phyloP scores from a whole-genome alignment of 192 early-diverging fungal species.

The Chytriomyces hyalinus region DNA sequence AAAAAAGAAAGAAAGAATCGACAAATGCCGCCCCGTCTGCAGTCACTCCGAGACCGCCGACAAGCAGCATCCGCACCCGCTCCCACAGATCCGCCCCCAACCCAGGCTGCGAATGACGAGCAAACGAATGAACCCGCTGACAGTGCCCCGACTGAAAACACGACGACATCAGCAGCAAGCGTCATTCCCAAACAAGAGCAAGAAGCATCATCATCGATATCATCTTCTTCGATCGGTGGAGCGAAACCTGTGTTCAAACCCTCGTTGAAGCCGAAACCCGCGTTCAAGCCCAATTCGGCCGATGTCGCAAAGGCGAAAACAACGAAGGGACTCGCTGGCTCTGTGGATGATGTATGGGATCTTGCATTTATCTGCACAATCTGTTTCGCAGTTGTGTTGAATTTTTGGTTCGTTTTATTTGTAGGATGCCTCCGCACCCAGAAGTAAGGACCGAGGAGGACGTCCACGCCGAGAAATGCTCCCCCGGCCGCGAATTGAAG shows the following conservation, averaged over 20 bases:
- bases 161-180: background rate
- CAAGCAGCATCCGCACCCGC: background rate
- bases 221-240: background rate
- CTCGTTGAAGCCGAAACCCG: background rate
- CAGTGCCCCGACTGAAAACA: background rate
- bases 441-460: background rate
- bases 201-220: constrained; percentile 4
- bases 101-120: background rate
- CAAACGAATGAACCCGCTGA: background rate
- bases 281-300: constrained; percentile 22
- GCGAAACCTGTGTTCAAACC: background rate
- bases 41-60: background rate
- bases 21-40: background rate
- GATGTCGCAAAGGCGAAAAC: constrained; percentile 11
- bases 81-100: background rate
- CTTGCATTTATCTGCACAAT: background rate
- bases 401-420: background rate
- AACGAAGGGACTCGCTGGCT: background rate
- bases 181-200: too few species aligned
- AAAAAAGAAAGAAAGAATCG: background rate
- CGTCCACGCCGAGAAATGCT: constrained; percentile 8
- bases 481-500: constrained; percentile 1
- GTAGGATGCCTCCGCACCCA: background rate
- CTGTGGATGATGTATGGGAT: background rate
- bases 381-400: background rate